Base-by-base conservation (phyloP, 1,139 yeast species). In the Ogataea hybrid region DNA sequence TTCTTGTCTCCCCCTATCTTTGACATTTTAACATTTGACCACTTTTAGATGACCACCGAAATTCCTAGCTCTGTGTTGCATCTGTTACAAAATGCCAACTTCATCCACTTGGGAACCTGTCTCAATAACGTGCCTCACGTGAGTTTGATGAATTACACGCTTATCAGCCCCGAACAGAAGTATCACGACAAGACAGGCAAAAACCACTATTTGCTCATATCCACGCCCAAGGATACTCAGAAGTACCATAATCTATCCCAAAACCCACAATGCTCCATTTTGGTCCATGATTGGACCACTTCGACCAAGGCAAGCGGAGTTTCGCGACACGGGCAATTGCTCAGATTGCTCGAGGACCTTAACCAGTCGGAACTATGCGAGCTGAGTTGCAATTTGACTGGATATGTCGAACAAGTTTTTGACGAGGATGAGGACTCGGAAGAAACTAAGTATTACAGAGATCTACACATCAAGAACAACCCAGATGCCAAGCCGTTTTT, bases 71-170 rank as follows among this genome's bases (percentile, higher is more conserved):
- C 75, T n/a, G 83, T 82, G 11, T 61, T 71, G 32, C 65, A 67
- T 9, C 64, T 83, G 28, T 67, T 84, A 32, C 70, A 77, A 44
- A 70, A 76, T 8, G 81, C 85, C 14, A 72, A 82, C 48, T 82
- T 81, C 61, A 77, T 89, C 32, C 97, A 89, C 62, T 70, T 89
- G 40, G 96, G 90, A 7, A 89, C 97, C 2, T 77, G 85, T 45
- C 65, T 72, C 37, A 63, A 70, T 20, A 74, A 81, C 44, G 58
- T 75, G 25, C 97, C 97, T 6, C 94, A 89, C 53, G 95, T 88
- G 2, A 77, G 92, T 10, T 72, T 89, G 52, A 89, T 89, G 97
- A 89, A 87, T 63, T 89, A 85, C 61, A 81, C 92, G 4, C 86
- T 79, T 52, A 61, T 81, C 9, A 64, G 69, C 9, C 56, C 67